phyloP scores from a whole-genome alignment of 2,329 filamentous ascomycete genomes.

The Curvularia eragrostidis region DNA sequence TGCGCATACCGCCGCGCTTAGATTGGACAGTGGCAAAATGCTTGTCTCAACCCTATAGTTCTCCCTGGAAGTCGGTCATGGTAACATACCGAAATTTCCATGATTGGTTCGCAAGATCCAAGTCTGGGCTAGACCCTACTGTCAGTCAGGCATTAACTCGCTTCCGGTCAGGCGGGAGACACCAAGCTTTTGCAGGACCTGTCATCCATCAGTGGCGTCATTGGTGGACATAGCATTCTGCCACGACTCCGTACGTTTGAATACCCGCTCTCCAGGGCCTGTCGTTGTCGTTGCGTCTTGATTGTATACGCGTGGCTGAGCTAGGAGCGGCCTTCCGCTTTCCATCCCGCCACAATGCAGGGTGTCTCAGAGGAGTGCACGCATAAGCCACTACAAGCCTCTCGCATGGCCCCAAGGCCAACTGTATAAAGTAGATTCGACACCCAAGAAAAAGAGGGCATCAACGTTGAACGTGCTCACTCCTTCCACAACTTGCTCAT shows the following conservation, averaged over 20 bases:
- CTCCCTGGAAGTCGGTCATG: neutral
- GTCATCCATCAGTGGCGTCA: constrained; percentile 15
- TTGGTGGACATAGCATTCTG: constrained; percentile 24
- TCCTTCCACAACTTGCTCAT: constrained; percentile 41
- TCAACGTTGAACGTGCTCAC: constrained; percentile 46
- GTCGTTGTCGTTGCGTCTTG: constrained; percentile 4
- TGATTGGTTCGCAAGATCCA: neutral
- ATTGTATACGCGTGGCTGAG: constrained; percentile 10
- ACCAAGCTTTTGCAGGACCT: constrained; percentile 19
- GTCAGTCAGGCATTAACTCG: neutral
- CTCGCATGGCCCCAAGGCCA: constrained; percentile 9
- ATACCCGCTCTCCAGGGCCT: constrained; percentile 13
- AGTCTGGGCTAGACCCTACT: neutral
- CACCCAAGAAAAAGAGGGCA: constrained; percentile 28
- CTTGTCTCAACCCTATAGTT: neutral
- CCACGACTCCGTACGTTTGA: constrained; percentile 23
- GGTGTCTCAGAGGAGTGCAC: constrained; percentile 26
- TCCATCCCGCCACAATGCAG: constrained; percentile 27
- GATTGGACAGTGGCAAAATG: neutral
- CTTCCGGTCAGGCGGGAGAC: constrained; percentile 6
- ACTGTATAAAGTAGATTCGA: constrained; percentile 35
- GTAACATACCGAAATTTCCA: neutral
- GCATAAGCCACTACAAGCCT: constrained; percentile 12
- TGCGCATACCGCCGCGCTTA: neutral
- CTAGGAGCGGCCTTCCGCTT: constrained; percentile 17